These are phyloP conservation scores for Xylaria grammica DNA, from an alignment of 495 filamentous ascomycete genomes.

Conservation along the genomic window DNA sequence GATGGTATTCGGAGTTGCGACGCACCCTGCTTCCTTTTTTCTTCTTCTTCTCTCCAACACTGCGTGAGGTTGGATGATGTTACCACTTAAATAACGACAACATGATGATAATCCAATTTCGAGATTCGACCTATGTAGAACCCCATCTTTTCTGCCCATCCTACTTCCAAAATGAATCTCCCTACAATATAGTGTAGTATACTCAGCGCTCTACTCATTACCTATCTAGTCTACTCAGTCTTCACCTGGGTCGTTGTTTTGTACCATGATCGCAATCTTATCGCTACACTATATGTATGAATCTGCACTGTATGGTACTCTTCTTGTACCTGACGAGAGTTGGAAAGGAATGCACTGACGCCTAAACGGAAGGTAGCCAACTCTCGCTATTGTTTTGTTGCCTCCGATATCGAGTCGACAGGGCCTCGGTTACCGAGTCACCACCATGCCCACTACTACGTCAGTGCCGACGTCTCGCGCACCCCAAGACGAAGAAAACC, in stretches of 20 bases:
- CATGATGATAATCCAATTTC: no score
- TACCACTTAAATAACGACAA: no score
- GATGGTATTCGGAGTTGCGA: background rate
- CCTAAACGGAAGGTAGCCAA: conserved; percentile 15
- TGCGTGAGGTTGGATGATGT: no score
- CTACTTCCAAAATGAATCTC: background rate
- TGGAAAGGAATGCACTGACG: conserved; percentile 12
- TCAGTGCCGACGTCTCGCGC: conserved; percentile 15
- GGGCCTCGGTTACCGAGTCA: conserved; percentile 15
- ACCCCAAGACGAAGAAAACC: background rate
- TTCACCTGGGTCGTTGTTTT: background rate
- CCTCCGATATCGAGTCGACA: conserved; percentile 17
- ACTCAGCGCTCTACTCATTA: no score
- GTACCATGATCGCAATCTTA: background rate
- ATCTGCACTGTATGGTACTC: no score
- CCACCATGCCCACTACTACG: conserved; percentile 14
- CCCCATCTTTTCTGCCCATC: no score
- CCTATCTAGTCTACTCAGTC: no score
- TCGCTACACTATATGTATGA: background rate
- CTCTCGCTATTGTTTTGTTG: conserved; percentile 5
- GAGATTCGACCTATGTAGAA: no score
- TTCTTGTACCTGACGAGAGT: no score
- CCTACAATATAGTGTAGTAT: no score
- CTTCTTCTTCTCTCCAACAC: no score
- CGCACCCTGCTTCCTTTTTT: background rate